Evolutionary conservation across 306 rosid species (phyloP), one percentile per base, ranked within the genome.

Genomic region (Macrotyloma uniflorum): DNA sequence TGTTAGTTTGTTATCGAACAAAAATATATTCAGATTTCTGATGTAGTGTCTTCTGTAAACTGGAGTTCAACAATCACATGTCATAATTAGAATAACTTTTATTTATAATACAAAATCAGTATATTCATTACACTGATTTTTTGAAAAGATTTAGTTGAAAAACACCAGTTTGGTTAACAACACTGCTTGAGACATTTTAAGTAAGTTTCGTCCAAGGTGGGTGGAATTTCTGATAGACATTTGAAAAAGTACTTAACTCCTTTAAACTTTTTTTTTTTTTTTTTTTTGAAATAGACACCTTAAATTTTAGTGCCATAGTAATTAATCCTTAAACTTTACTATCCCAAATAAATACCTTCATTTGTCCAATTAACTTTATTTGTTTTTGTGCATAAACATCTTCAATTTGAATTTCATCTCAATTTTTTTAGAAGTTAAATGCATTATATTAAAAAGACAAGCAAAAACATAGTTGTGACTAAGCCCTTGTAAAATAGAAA

Each of bases 101-200:
- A 59, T 77, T 53, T 59, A 70, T 7, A 12, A 32, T 50, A 40
- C 40, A 38, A 65, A 50, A 35, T 70, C 35, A 45, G 30, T 13
- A 40, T 49, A 9, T 47, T 14, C 55, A 42, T 55, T 6, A 28
- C 38, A 2, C 10, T 58, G 20, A n/a, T 66, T 40, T 69, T 73
- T 18, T 63, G 5, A 15, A 61, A 14, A 40, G 46, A 9, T 76
- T 76, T 77, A 51, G 58, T 70, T 82, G 3, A 51, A 40, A 76
- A 10, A 46, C 75, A 4, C 7, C 49, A 35, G 47, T 75, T 59
- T 49, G 35, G 59, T 63, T 72, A 45, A 32, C 28, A 55, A 23
- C 16, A 57, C 67, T 74, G 69, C 74, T 63, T 51, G 42, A 11
- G 70, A 5, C 59, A 20, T 81, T 74, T 67, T 38, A 36, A 30